Evolutionary conservation across 768 basidiomycete genomes (phyloP).

Genomic region (Royoungia palumana): DNA sequence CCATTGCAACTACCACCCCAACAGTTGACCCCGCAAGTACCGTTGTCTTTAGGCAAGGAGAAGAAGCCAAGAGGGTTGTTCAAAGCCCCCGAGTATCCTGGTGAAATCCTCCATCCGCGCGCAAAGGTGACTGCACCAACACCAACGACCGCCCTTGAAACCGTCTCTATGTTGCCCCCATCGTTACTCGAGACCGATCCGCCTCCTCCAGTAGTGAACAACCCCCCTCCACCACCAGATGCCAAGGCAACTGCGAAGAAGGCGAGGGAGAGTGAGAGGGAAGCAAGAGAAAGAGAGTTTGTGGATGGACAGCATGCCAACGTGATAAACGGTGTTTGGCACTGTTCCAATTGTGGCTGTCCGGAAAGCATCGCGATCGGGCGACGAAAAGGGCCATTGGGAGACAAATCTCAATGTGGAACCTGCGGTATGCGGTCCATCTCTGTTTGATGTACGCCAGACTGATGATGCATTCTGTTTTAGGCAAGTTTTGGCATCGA

Average conservation of each 20-base stretch:
- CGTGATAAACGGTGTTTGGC: constrained; percentile 84
- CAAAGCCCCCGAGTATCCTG: constrained; percentile 63
- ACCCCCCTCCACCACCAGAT: constrained; percentile 39
- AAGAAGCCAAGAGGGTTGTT: constrained; percentile 70
- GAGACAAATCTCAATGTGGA: constrained; percentile 88
- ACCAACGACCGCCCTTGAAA: constrained; percentile 65
- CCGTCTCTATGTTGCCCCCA: constrained; percentile 45
- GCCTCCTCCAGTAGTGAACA: constrained; percentile 35
- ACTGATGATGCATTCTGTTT: constrained; percentile 1
- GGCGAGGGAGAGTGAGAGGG: constrained; percentile 71
- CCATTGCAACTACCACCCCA: constrained; percentile 44
- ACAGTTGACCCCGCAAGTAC: constrained; percentile 28
- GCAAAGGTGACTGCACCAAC: constrained; percentile 60
- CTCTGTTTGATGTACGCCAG: constrained; percentile 2
- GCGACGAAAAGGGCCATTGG: constrained; percentile 83
- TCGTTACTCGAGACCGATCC: constrained; percentile 63
- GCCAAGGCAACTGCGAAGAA: constrained; percentile 53
- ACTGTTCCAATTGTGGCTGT: constrained; percentile 93
- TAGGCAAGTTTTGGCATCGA: constrained; percentile 89
- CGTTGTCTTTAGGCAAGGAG: constrained; percentile 49
- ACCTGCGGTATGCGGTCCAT: constrained; percentile 68
- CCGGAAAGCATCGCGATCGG: constrained; percentile 85
- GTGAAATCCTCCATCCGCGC: constrained; percentile 54
- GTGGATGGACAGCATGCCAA: constrained; percentile 81
- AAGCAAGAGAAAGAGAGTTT: constrained; percentile 82